Percentiles rank a stretch among this genome's conserved stretches.
These are phyloP conservation scores for Huntiella decipiens DNA, from an alignment of 2,329 filamentous ascomycete genomes.

Conservation along the genomic window DNA sequence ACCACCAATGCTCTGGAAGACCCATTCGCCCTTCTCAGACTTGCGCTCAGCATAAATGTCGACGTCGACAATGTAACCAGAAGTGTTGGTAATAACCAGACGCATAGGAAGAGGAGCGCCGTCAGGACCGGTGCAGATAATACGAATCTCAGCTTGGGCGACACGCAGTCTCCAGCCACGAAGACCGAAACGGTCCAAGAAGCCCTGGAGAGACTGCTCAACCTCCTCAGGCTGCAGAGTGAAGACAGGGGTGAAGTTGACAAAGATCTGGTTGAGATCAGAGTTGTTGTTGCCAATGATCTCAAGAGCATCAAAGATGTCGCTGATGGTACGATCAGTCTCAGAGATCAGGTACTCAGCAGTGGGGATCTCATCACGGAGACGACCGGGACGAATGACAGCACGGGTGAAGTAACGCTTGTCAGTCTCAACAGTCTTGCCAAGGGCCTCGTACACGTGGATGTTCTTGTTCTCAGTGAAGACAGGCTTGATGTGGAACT, in stretches of 20 bases:
- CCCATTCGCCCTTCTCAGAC: slow-evolving; percentile 93
- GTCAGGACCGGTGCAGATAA: slow-evolving; percentile 80
- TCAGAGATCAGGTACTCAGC: slow-evolving; percentile 96
- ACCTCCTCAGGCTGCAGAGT: slow-evolving; percentile 77
- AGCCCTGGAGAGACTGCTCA: slow-evolving; percentile 79
- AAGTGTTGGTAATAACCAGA: slow-evolving; percentile 95
- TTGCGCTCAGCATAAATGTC: slow-evolving; percentile 97
- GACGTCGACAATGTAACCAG: slow-evolving; percentile 90
- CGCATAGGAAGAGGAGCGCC: slow-evolving; percentile 79
- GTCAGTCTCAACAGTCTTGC: slow-evolving; percentile 86
- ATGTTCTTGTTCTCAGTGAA: slow-evolving; percentile 99
- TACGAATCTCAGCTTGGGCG: slow-evolving; percentile 92
- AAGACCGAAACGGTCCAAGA: slow-evolving; percentile 89
- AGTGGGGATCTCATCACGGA: slow-evolving; percentile 95
- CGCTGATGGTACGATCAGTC: slow-evolving; percentile 88
- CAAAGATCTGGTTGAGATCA: slow-evolving; percentile 98
- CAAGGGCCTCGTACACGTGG: slow-evolving; percentile 91
- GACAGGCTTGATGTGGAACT: slow-evolving; percentile 95
- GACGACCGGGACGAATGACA: slow-evolving; percentile 79
- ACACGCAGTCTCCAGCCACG: slow-evolving; percentile 93
- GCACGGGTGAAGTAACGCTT: slow-evolving; percentile 98
- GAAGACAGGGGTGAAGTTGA: slow-evolving; percentile 98
- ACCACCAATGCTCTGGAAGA: slow-evolving; percentile 94
- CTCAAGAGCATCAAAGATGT: slow-evolving; percentile 92
- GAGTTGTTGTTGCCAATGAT: slow-evolving; percentile 99